Evolutionary conservation across 768 basidiomycete species (phyloP).

Genomic region (Leccinum truebloodii): DNA sequence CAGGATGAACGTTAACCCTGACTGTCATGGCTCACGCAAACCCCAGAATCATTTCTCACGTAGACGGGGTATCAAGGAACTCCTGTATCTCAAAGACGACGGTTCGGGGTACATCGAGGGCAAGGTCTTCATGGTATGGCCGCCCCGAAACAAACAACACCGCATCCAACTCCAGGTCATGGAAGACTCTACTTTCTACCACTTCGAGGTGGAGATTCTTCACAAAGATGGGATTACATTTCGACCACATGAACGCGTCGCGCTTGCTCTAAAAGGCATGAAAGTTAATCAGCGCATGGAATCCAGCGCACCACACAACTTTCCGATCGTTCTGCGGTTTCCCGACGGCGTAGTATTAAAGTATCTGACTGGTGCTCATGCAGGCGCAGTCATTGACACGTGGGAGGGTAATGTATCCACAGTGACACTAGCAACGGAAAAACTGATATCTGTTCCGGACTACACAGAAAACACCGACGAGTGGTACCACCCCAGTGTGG

Average conservation of each 20-base stretch:
- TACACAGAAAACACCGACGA: conserved; percentile 22
- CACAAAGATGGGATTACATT: conserved; percentile 39
- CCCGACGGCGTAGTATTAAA: conserved; percentile 44
- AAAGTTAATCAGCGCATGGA: conserved; percentile 32
- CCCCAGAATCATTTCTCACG: conserved; percentile 23
- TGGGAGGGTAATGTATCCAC: conserved; percentile 37
- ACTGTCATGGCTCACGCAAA: background rate
- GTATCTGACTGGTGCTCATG: conserved; percentile 33
- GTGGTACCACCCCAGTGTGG: conserved; percentile 25
- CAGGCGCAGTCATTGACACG: conserved; percentile 39
- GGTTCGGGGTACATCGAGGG: conserved; percentile 43
- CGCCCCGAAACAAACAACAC: conserved; percentile 26
- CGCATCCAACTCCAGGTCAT: conserved; percentile 34
- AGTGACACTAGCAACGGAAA: background rate
- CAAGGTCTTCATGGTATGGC: conserved; percentile 49
- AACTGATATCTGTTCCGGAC: background rate
- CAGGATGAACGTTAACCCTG: conserved; percentile 11
- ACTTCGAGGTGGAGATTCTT: conserved; percentile 42
- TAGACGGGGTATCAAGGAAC: conserved; percentile 33
- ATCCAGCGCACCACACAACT: conserved; percentile 30
- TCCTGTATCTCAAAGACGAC: conserved; percentile 33
- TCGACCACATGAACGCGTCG: conserved; percentile 42
- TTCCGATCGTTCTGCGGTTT: conserved; percentile 46
- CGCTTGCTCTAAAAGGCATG: conserved; percentile 50
- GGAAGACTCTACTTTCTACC: conserved; percentile 19